A percentile compares a stretch with the other conserved stretches of the same genome.
Evolutionary conservation across 2,329 filamentous ascomycete genomes (phyloP).

Genomic region (Talaromyces sp.): DNA sequence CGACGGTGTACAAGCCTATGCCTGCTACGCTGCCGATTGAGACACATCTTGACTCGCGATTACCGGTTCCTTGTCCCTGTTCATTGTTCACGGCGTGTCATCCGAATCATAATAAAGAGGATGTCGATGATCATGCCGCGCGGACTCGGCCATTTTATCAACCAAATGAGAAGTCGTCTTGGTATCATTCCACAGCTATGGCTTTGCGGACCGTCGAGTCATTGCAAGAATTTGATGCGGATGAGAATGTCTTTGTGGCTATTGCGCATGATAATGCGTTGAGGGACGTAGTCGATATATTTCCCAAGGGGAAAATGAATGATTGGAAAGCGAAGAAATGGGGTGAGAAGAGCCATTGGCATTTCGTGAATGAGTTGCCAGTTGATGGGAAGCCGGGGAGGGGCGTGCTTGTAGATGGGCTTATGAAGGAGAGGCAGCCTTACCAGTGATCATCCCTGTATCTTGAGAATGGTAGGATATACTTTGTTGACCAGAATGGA

Average conservation of each 20-base stretch:
- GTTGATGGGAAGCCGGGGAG: conserved; percentile 17
- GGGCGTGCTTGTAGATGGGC: conserved; percentile 7
- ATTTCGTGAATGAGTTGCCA: conserved; percentile 28
- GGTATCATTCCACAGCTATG: conserved; percentile 26
- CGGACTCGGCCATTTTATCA: conserved; percentile 25
- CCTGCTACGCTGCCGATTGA: conserved; percentile 27
- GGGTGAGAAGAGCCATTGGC: conserved; percentile 26
- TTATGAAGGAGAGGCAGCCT: conserved; percentile 13
- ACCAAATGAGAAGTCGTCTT: conserved; percentile 19
- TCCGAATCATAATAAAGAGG: conserved; percentile 12
- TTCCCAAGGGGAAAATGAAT: conserved; percentile 31
- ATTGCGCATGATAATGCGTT: conserved; percentile 32
- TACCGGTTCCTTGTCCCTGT: conserved; percentile 26
- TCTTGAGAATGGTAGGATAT: background rate
- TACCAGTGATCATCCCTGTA: background rate
- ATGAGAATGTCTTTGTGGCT: conserved; percentile 32
- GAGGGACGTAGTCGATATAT: conserved; percentile 25
- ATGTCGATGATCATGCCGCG: conserved; percentile 20
- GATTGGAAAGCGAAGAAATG: conserved; percentile 32
- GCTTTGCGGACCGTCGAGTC: conserved; percentile 29
- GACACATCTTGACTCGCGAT: conserved; percentile 23
- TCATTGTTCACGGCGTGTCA: conserved; percentile 28
- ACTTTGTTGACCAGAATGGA: background rate
- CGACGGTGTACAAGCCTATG: conserved; percentile 30
- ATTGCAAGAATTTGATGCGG: conserved; percentile 30